These are phyloP conservation scores for Coemansia sp. DNA, from an alignment of 192 early-diverging fungal genomes.

Conservation along the genomic window DNA sequence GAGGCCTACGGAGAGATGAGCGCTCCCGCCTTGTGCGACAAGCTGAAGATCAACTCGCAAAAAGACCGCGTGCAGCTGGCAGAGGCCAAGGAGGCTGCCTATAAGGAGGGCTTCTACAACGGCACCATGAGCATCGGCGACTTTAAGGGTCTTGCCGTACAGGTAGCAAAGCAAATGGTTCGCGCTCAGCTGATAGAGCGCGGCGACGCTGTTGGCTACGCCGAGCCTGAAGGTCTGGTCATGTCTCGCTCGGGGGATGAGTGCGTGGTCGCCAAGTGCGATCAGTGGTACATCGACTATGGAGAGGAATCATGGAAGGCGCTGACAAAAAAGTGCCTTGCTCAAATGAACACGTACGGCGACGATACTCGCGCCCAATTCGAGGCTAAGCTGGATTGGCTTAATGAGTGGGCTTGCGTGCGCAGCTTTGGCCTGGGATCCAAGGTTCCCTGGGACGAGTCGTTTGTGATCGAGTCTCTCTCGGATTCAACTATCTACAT, in stretches of 20 bases:
- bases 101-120: slow-evolving; percentile 98
- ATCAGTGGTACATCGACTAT: slow-evolving; percentile 99
- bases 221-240: slow-evolving; percentile 92
- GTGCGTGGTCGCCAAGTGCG: slow-evolving; percentile 92
- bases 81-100: slow-evolving; percentile 89
- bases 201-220: slow-evolving; percentile 80
- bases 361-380: slow-evolving; percentile 85
- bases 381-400: slow-evolving; percentile 83
- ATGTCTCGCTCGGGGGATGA: slow-evolving; percentile 94
- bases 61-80: slow-evolving; percentile 93
- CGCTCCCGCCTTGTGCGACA: slow-evolving; percentile 79
- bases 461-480: slow-evolving; percentile 92
- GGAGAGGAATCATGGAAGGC: slow-evolving; percentile 85
- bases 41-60: slow-evolving; percentile 94
- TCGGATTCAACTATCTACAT: slow-evolving; percentile 99
- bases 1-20: slow-evolving; percentile 81
- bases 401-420: slow-evolving; percentile 97
- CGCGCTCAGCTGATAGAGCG: slow-evolving; percentile 69
- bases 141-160: slow-evolving; percentile 79
- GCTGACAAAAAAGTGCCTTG: slow-evolving; percentile 73
- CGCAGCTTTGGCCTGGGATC: slow-evolving; percentile 90
- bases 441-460: slow-evolving; percentile 89
- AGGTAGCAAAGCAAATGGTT: slow-evolving; percentile 87
- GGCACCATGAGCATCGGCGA: slow-evolving; percentile 84
- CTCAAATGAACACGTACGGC: slow-evolving; percentile 74